Percentiles rank a stretch among this genome's conserved stretches.
Conservation (phyloP, 139 green algal genomes). For the Dunaliella primolecta region DNA sequence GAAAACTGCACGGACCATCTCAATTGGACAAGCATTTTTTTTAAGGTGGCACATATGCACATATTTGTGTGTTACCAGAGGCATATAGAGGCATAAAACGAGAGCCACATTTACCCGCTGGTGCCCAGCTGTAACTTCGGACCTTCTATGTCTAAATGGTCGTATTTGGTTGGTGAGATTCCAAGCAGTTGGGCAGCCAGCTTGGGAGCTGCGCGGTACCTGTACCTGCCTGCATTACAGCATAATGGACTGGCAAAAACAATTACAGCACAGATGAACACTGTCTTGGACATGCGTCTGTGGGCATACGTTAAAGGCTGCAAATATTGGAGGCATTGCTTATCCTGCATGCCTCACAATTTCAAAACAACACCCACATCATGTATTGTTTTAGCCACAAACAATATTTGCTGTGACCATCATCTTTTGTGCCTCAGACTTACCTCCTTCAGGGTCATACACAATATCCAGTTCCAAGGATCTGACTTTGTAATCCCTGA, state of each 20-base stretch:
- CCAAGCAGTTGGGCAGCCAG: not conserved
- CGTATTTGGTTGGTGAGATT: not conserved
- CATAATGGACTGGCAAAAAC: no score
- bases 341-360: not conserved
- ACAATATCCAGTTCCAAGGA: not conserved
- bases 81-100: no score
- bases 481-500: not conserved
- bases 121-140: not conserved
- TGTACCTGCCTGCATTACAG: not conserved
- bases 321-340: not conserved
- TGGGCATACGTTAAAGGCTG: not conserved
- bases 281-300: not conserved
- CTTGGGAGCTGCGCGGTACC: not conserved
- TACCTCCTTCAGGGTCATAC: not conserved
- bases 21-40: no score
- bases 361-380: not conserved
- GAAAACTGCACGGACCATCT: no score
- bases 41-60: no score
- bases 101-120: no score
- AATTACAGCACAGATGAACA: not conserved
- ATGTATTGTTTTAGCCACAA: no score
- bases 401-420: no score
- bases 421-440: no score
- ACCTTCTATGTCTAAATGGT: not conserved
- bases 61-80: no score